Evolutionary conservation across 805 yeast genomes (phyloP).

Genomic region (Starmerella powellii): DNA sequence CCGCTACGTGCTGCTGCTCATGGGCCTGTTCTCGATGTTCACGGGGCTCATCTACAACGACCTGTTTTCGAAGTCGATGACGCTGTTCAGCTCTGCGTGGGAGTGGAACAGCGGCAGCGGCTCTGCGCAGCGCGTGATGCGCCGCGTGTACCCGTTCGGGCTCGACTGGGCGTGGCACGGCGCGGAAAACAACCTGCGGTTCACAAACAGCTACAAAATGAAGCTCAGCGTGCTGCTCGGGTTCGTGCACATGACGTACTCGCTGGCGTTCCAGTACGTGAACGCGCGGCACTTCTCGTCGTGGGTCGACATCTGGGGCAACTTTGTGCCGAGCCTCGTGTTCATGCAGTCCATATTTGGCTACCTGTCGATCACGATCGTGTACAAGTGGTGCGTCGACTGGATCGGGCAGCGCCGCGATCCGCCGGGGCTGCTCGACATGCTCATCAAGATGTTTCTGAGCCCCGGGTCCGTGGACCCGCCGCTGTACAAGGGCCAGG

Average conservation of each 20-base stretch:
- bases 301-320: constrained; percentile 72
- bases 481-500: constrained; percentile 69
- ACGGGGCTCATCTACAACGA: constrained; percentile 93
- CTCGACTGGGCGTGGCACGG: constrained; percentile 97
- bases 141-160: constrained; percentile 69
- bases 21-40: constrained; percentile 94
- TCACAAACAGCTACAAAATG: constrained; percentile 95
- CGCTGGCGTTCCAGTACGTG: constrained; percentile 67
- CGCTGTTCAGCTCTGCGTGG: constrained; percentile 83
- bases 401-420: constrained; percentile 70
- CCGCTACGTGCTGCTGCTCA: constrained; percentile 74
- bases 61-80: constrained; percentile 81
- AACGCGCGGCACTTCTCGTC: constrained; percentile 63
- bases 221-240: constrained; percentile 92
- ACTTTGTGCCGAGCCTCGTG: constrained; percentile 81
- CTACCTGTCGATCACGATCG: constrained; percentile 68
- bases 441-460: constrained; percentile 91
- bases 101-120: constrained; percentile 51
- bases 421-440: constrained; percentile 88
- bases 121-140: constrained; percentile 10
- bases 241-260: constrained; percentile 84
- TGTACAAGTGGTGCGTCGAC: constrained; percentile 89
- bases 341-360: constrained; percentile 98
- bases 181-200: constrained; percentile 76
- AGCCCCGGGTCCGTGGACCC: constrained; percentile 82